A percentile compares a stretch with the other conserved stretches of the same genome.
These are phyloP conservation scores for Penicillium atrosanguineum DNA, from an alignment of 495 filamentous ascomycete genomes.

Conservation along the genomic window DNA sequence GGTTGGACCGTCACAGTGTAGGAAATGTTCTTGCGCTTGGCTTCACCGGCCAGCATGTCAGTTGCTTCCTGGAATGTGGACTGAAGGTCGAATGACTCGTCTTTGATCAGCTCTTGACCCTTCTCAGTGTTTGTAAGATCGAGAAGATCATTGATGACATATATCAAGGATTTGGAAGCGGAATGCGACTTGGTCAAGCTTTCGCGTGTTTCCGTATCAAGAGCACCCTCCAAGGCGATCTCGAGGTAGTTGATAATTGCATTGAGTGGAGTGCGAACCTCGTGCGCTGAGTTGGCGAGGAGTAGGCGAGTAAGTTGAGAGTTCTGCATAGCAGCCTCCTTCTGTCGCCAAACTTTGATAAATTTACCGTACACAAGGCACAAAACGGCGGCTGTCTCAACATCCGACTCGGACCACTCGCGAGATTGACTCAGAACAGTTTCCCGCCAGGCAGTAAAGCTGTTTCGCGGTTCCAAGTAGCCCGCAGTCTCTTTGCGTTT, in stretches of 20 bases:
- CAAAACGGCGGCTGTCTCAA: conserved; percentile 85
- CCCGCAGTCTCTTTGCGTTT: conserved; percentile 41
- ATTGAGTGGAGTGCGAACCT: conserved; percentile 91
- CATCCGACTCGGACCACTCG: conserved; percentile 51
- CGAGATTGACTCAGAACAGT: conserved; percentile 36
- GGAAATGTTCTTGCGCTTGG: conserved; percentile 68
- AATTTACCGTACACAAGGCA: conserved; percentile 91
- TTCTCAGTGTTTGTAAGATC: conserved; percentile 90
- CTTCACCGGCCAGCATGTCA: conserved; percentile 69
- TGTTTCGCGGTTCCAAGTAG: conserved; percentile 34
- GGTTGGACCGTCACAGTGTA: conserved; percentile 67
- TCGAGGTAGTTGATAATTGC: conserved; percentile 97
- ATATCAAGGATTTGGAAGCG: conserved; percentile 93
- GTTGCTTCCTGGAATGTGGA: conserved; percentile 73
- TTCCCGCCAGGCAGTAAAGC: conserved; percentile 37
- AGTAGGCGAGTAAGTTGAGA: conserved; percentile 78
- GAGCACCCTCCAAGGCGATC: conserved; percentile 80
- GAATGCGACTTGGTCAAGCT: conserved; percentile 75
- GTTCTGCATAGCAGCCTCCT: conserved; percentile 79
- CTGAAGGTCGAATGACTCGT: conserved; percentile 74
- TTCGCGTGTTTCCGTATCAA: conserved; percentile 83
- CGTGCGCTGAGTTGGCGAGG: conserved; percentile 89
- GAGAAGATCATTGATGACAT: conserved; percentile 92
- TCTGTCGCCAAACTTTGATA: conserved; percentile 91
- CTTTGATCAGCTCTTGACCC: conserved; percentile 75